Conservation (phyloP, 2,329 filamentous ascomycete species). For the Aspergillus calidoustus region DNA sequence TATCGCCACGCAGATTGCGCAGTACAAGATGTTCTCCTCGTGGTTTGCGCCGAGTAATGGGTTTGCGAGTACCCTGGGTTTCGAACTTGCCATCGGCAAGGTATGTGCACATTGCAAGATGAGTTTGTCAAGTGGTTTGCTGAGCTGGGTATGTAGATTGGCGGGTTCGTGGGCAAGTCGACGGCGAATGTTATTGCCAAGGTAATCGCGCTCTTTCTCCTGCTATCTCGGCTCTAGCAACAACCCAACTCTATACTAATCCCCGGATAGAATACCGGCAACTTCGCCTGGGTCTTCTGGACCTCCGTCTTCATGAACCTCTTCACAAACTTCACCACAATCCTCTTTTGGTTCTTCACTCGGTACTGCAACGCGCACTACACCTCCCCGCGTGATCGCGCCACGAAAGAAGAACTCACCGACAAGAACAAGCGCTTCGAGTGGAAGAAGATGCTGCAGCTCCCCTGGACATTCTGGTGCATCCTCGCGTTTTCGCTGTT, state of each 20-base stretch:
- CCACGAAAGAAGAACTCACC: conserved; percentile 63
- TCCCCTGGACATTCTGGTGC: conserved; percentile 66
- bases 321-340: conserved; percentile 62
- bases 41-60: conserved; percentile 67
- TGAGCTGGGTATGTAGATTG: conserved; percentile 44
- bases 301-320: conserved; percentile 68
- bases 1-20: conserved; percentile 66
- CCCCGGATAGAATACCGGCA: conserved; percentile 52
- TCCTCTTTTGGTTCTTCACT: conserved; percentile 62
- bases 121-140: background rate
- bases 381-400: conserved; percentile 54
- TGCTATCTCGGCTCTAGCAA: conserved; percentile 6
- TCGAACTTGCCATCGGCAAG: conserved; percentile 65
- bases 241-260: too few species aligned
- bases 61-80: conserved; percentile 64
- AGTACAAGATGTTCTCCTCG: conserved; percentile 68
- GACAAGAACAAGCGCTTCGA: conserved; percentile 65
- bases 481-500: conserved; percentile 62
- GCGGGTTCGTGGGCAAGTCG: conserved; percentile 63
- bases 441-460: conserved; percentile 57
- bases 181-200: conserved; percentile 64
- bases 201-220: conserved; percentile 24
- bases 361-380: conserved; percentile 56
- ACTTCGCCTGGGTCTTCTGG: conserved; percentile 68
- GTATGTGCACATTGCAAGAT: conserved; percentile 11